phyloP scores from a whole-genome alignment of 495 filamentous ascomycete genomes.

The Lasiosphaeria miniovina region DNA sequence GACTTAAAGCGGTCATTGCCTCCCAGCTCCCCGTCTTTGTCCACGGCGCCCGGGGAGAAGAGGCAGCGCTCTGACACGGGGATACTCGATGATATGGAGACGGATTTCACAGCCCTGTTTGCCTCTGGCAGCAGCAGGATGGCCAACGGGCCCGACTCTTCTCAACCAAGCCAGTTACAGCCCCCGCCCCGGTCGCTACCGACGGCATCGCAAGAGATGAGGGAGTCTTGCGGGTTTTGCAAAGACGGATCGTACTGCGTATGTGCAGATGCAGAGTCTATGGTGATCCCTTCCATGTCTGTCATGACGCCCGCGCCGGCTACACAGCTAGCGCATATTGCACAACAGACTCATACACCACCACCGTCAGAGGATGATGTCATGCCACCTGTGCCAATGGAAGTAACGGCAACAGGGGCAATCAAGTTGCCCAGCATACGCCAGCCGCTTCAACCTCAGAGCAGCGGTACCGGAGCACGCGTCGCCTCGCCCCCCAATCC shows the following conservation, averaged over 20 bases:
- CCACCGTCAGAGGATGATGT: slow-evolving; percentile 68
- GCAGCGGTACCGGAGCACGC: slow-evolving; percentile 1
- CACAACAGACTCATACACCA: slow-evolving; percentile 59
- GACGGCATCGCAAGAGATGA: slow-evolving; percentile 29
- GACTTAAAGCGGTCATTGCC: slow-evolving; percentile 44
- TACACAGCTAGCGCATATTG: slow-evolving; percentile 12
- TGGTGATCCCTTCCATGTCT: slow-evolving; percentile 29
- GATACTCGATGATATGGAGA: slow-evolving; percentile 49
- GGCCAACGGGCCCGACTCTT: slow-evolving; percentile 8
- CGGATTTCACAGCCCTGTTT: slow-evolving; percentile 70
- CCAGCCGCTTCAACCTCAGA: slow-evolving; percentile 23
- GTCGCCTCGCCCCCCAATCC: neutral
- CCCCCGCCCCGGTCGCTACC: slow-evolving; percentile 23
- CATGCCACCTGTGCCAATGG: slow-evolving; percentile 40
- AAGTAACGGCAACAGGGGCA: slow-evolving; percentile 45
- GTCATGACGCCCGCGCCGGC: slow-evolving; percentile 1
- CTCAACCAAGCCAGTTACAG: slow-evolving; percentile 13
- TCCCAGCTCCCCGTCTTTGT: slow-evolving; percentile 34
- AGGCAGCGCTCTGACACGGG: slow-evolving; percentile 37
- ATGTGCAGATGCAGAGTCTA: slow-evolving; percentile 76
- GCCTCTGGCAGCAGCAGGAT: slow-evolving; percentile 31
- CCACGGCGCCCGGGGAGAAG: slow-evolving; percentile 55
- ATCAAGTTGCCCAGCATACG: slow-evolving; percentile 46
- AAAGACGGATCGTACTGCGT: slow-evolving; percentile 79
- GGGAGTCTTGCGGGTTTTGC: slow-evolving; percentile 84